phyloP scores from a whole-genome alignment of 108 stramenopile species.

The Pseudonitzschia multistriata region DNA sequence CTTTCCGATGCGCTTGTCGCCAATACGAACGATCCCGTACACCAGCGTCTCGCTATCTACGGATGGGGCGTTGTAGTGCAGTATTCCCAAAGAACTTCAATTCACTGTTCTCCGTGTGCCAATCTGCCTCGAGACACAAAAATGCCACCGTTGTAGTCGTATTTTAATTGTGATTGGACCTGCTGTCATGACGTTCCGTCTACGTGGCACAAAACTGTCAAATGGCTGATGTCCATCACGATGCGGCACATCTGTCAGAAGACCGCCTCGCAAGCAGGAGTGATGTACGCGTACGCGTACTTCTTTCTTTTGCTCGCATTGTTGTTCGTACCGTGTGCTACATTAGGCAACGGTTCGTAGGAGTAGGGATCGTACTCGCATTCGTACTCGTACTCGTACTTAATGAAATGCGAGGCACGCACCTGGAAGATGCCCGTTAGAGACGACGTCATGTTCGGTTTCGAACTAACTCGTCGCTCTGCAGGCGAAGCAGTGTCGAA shows the following conservation, averaged over 20 bases:
- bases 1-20: not conserved
- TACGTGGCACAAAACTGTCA: conserved; percentile 10
- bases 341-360: no score
- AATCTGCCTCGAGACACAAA: not conserved
- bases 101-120: not conserved
- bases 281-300: no score
- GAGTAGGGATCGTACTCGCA: no score
- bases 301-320: no score
- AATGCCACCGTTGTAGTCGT: not conserved
- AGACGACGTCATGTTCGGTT: no score
- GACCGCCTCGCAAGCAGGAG: not conserved
- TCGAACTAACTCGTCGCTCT: no score
- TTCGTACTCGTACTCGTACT: no score
- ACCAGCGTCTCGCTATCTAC: not conserved
- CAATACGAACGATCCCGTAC: not conserved
- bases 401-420: no score
- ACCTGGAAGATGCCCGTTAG: no score
- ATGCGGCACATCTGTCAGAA: not conserved
- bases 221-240: not conserved
- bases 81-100: conserved; percentile 1
- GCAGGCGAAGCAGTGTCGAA: no score
- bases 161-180: conserved; percentile 1
- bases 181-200: not conserved
- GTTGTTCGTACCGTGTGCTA: no score
- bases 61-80: no score